phyloP scores from a whole-genome alignment of 2,329 filamentous ascomycete genomes.

The Dothideomycetidae sp. region DNA sequence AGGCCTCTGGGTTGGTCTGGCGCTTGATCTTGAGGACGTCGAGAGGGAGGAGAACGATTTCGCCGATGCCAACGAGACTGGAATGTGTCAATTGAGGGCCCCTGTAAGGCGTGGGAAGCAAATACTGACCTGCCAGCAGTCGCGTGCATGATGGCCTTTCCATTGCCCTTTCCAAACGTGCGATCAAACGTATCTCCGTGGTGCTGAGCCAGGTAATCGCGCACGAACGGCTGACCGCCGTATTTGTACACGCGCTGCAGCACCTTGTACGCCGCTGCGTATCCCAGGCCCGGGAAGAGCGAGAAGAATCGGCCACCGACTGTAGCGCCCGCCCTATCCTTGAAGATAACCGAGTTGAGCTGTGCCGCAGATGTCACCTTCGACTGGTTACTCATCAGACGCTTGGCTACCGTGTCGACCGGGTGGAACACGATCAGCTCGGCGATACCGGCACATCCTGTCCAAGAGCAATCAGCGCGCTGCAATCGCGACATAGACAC shows the following conservation, averaged over 20 bases:
- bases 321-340: conserved; percentile 63
- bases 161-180: conserved; percentile 89
- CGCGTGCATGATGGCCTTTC: conserved; percentile 96
- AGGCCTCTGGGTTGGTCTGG: conserved; percentile 97
- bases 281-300: conserved; percentile 90
- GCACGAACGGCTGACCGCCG: conserved; percentile 86
- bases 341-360: conserved; percentile 89
- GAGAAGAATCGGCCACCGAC: conserved; percentile 72
- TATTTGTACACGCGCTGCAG: conserved; percentile 98
- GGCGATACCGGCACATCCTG: conserved; percentile 83
- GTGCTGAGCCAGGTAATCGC: conserved; percentile 72
- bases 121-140: conserved; percentile 65
- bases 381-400: conserved; percentile 90
- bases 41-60: conserved; percentile 86
- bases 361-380: conserved; percentile 46
- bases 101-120: background rate
- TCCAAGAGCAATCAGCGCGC: no score
- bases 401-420: conserved; percentile 96
- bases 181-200: conserved; percentile 72
- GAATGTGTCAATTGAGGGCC: no score
- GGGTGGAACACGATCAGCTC: conserved; percentile 89
- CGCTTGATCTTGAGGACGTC: conserved; percentile 99
- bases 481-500: conserved; percentile 9
- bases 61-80: conserved; percentile 81
- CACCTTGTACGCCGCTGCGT: conserved; percentile 96